Evolutionary conservation across 2,329 filamentous ascomycete genomes (phyloP), one percentile per base, ranked within the genome.

Genomic region (Scorias spongiosa): DNA sequence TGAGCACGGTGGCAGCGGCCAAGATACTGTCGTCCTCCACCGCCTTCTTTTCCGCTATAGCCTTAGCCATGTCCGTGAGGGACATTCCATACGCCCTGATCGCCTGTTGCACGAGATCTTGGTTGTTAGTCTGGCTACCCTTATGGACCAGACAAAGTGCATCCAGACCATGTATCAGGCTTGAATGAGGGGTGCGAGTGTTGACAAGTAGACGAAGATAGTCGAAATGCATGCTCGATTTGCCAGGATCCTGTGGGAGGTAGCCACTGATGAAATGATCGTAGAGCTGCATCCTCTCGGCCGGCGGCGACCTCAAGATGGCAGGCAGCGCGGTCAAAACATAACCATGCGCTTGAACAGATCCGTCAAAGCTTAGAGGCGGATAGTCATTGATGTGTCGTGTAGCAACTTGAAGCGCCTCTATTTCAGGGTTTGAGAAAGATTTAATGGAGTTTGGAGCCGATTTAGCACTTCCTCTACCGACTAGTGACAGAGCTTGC

Each of bases 211-310:
- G 45, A 14, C 50, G 45, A 34, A 55, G 48, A 44, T 56, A 54
- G 12, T 42, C 43, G 44, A 56, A 56, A 40, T 53, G 50, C 10
- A 47, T 42, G 30, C 48, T 48, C 30, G 46, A 40, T 18, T 10
- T 39, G 11, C 38, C 45, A 18, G 44, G 47, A 1, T 41, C 46
- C 40, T 50, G 49, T 1, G 57, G 57, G 11, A 57, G 43, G 40
- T 57, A 60, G n/a, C 51, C 45, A 29, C 53, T 51, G 32, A 60
- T 51, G 45, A 58, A 58, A 2, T 48, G 46, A 29, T 46, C 44
- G 43, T 59, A 58, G 10, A 56, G 44, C 29, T 53, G 49, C 26
- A 40, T 39, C n/a, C 53, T 48, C 7, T 50, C 48, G 7, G 44
- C 34, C 5, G 41, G 41, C 7, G 51, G 44, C 36, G 41, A 42